Evolutionary conservation across 2,329 filamentous ascomycete species (phyloP).

Genomic region (Aschersonia sp.): DNA sequence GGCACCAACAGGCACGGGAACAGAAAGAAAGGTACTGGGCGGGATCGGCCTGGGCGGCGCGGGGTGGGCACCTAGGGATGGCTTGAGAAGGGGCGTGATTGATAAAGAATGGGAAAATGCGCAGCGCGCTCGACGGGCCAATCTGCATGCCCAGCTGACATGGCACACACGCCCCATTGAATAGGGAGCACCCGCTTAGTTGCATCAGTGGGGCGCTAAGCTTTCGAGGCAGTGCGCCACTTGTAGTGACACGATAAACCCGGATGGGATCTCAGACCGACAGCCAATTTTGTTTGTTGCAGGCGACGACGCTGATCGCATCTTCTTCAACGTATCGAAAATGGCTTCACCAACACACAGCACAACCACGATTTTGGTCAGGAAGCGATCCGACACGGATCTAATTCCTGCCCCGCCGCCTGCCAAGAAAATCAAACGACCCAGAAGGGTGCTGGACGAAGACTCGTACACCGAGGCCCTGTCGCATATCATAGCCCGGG

Average conservation of each 20-base stretch:
- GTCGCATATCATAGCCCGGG: conserved; percentile 86
- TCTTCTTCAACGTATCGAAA: background rate
- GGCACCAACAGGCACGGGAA: background rate
- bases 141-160: background rate
- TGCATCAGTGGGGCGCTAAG: conserved; percentile 1
- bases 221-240: background rate
- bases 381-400: conserved; percentile 55
- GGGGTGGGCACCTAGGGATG: background rate
- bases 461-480: conserved; percentile 83
- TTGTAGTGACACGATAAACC: background rate
- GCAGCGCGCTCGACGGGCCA: background rate
- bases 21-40: background rate
- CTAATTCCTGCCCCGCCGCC: conserved; percentile 77
- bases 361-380: conserved; percentile 39
- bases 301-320: too few relatives aligned
- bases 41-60: background rate
- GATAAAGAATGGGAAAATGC: background rate
- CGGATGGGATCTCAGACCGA: too few relatives aligned
- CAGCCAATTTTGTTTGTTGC: too few relatives aligned
- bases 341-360: conserved; percentile 2
- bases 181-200: conserved; percentile 1
- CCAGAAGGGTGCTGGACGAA: conserved; percentile 78
- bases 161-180: too few relatives aligned
- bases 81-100: background rate
- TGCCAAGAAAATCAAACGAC: conserved; percentile 81